Evolutionary conservation across 768 basidiomycete genomes (phyloP).

Genomic region (Cubamyces sp.): DNA sequence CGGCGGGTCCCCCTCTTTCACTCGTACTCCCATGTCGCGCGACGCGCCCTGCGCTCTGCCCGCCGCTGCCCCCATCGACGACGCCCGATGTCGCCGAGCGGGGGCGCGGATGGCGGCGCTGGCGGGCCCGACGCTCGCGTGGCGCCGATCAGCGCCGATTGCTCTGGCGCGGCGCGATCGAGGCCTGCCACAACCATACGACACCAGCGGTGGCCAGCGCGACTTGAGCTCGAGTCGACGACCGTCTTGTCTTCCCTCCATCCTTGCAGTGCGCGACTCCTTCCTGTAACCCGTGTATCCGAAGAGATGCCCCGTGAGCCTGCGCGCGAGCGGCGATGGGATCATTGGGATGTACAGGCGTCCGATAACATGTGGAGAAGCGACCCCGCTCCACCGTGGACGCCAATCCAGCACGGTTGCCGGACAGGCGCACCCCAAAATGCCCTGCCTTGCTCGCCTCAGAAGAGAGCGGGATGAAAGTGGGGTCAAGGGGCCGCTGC

Average conservation of each 20-base stretch:
- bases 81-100: neutral
- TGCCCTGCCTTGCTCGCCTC: neutral
- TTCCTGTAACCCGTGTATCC: neutral
- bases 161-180: neutral
- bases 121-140: conserved; percentile 2
- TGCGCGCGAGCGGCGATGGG: neutral
- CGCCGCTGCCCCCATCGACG: neutral
- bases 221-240: too few relatives aligned
- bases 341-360: conserved; percentile 11
- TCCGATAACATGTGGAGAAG: conserved; percentile 19
- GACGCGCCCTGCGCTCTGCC: neutral
- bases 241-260: neutral
- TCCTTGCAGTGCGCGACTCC: neutral
- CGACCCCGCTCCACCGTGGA: conserved; percentile 16
- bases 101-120: neutral
- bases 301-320: neutral
- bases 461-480: neutral
- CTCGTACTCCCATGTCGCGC: conserved; percentile 16
- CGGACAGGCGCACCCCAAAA: conserved; percentile 14
- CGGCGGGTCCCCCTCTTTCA: conserved; percentile 3
- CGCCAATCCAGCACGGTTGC: conserved; percentile 3
- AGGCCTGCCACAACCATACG: neutral
- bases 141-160: conserved; percentile 11
- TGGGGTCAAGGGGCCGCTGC: neutral
- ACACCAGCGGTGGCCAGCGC: too few relatives aligned